These are phyloP conservation scores for Leucocoprinus leucothites DNA, from an alignment of 768 basidiomycete species.

Conservation along the genomic window DNA sequence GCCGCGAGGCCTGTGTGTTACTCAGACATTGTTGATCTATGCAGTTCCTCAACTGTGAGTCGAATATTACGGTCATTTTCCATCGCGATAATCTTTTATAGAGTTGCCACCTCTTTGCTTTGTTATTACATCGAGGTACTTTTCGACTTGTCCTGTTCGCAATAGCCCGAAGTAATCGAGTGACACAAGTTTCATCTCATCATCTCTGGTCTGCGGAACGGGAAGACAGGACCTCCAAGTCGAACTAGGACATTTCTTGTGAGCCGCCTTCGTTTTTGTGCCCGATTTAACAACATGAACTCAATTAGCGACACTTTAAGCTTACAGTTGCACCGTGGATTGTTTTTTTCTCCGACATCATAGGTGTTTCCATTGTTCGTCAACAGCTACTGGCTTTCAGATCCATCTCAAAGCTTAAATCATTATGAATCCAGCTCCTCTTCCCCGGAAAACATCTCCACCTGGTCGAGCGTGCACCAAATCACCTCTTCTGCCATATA, in stretches of 20 bases:
- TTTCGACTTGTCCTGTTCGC: background rate
- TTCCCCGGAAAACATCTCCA: background rate
- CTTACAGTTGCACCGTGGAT: background rate
- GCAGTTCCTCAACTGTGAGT: constrained; percentile 3
- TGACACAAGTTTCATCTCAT: background rate
- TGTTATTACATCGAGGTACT: background rate
- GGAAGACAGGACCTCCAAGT: background rate
- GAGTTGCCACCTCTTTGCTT: background rate
- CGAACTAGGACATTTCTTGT: background rate
- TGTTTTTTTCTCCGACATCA: background rate
- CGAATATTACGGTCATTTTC: too few species aligned
- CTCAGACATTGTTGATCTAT: constrained; percentile 6
- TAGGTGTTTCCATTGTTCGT: background rate
- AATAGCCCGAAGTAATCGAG: background rate
- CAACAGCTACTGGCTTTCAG: too few species aligned
- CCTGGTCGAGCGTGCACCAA: background rate
- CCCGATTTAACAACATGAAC: background rate
- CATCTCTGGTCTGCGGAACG: background rate
- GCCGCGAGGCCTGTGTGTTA: background rate
- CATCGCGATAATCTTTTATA: too few species aligned
- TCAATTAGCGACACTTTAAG: background rate
- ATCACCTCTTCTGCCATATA: background rate
- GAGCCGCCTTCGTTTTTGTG: background rate
- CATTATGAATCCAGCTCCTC: background rate
- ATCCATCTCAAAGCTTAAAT: background rate